Conservation (phyloP, 2,329 filamentous ascomycete genomes). For the Dothideomycetes sp. region DNA sequence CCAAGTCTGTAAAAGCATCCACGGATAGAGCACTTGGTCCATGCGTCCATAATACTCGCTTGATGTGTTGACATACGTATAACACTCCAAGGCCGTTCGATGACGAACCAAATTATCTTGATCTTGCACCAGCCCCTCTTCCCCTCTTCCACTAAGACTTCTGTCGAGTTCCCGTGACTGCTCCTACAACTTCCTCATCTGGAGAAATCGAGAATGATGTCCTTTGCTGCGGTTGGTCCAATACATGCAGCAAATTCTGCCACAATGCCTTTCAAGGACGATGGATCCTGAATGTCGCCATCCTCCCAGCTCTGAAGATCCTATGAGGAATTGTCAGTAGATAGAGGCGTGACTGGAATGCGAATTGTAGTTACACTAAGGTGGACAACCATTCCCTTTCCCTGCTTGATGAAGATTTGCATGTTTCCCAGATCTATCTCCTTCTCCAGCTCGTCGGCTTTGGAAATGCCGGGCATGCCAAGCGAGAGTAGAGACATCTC, state of each 20-base stretch:
- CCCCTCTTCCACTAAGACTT: too few species aligned
- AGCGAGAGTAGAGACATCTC: constrained; percentile 45
- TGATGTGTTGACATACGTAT: too few species aligned
- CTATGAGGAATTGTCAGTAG: constrained; percentile 13
- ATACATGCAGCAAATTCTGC: constrained; percentile 58
- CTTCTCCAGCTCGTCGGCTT: constrained; percentile 39
- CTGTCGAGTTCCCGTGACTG: too few species aligned
- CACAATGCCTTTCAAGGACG: constrained; percentile 49
- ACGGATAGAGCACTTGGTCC: too few species aligned
- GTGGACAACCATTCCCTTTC: constrained; percentile 18
- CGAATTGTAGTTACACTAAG: constrained; percentile 19
- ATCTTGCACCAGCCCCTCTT: too few species aligned
- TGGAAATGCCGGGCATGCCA: constrained; percentile 56
- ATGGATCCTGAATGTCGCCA: constrained; percentile 36
- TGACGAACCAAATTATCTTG: too few species aligned
- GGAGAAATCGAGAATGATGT: constrained; percentile 49
- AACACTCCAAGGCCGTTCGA: too few species aligned
- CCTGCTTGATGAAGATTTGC: constrained; percentile 35
- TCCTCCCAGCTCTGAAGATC: constrained; percentile 51
- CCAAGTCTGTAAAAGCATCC: too few species aligned
- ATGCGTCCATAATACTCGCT: too few species aligned
- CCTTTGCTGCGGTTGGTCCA: constrained; percentile 46
- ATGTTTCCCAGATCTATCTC: constrained; percentile 49
- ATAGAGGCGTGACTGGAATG: not conserved
- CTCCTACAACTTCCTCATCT: too few species aligned